These are phyloP conservation scores for Naganishia sp. DNA, from an alignment of 1,284 basidiomycete species.

Conservation along the genomic window DNA sequence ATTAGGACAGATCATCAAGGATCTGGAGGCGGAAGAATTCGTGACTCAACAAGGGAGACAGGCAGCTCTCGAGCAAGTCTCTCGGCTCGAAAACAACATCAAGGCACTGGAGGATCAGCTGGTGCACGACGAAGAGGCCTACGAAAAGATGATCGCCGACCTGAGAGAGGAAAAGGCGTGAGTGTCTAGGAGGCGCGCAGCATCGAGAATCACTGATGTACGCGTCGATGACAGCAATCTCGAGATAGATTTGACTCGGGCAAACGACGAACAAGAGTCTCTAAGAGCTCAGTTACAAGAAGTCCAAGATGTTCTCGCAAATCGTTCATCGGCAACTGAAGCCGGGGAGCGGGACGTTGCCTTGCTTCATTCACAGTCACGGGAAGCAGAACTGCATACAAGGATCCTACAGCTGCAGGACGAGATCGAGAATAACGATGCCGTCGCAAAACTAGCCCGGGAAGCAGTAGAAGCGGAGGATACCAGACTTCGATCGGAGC, in stretches of 20 bases:
- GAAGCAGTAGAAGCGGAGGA: background rate
- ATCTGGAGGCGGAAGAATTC: slow-evolving; percentile 26
- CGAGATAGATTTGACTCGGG: slow-evolving; percentile 7
- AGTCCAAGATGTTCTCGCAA: slow-evolving; percentile 8
- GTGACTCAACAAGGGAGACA: slow-evolving; percentile 19
- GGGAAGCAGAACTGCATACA: slow-evolving; percentile 15
- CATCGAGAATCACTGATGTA: background rate
- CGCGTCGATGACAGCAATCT: slow-evolving; percentile 4
- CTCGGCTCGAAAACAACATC: slow-evolving; percentile 16
- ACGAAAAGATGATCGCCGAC: slow-evolving; percentile 15
- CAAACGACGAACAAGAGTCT: slow-evolving; percentile 1
- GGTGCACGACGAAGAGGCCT: slow-evolving; percentile 26
- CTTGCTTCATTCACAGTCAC: slow-evolving; percentile 13
- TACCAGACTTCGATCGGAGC: background rate
- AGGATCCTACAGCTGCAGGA: slow-evolving; percentile 10
- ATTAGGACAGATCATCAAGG: background rate
- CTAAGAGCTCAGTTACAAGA: slow-evolving; percentile 5
- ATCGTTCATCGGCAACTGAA: slow-evolving; percentile 11
- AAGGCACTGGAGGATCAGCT: slow-evolving; percentile 24
- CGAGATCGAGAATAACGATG: slow-evolving; percentile 11
- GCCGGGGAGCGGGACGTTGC: slow-evolving; percentile 19
- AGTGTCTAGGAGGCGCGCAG: background rate
- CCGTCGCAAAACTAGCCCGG: background rate
- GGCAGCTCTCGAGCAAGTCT: slow-evolving; percentile 7
- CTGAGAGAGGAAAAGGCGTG: slow-evolving; percentile 23